These are phyloP conservation scores for Naganishia liquefaciens DNA, from an alignment of 1,284 basidiomycete genomes.

Conservation along the genomic window DNA sequence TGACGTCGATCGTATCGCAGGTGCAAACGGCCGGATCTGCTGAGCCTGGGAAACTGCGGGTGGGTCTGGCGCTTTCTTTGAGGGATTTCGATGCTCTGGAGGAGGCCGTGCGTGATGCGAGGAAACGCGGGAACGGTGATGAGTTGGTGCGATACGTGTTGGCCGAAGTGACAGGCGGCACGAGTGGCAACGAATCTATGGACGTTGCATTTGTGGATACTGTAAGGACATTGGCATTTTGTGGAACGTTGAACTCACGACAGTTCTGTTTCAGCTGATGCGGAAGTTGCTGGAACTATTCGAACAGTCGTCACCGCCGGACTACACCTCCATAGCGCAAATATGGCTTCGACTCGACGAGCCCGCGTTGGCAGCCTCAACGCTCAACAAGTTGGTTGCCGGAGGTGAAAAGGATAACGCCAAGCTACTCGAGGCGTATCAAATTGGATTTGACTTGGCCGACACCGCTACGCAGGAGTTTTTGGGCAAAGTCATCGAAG, in stretches of 20 bases:
- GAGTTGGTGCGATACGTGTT: slow-evolving; percentile 83
- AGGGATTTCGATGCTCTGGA: slow-evolving; percentile 67
- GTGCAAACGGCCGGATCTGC: slow-evolving; percentile 81
- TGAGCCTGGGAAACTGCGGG: slow-evolving; percentile 83
- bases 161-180: slow-evolving; percentile 74
- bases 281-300: slow-evolving; percentile 73
- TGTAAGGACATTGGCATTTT: slow-evolving; percentile 53
- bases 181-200: slow-evolving; percentile 50
- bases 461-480: slow-evolving; percentile 92
- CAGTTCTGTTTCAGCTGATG: slow-evolving; percentile 49
- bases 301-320: slow-evolving; percentile 59
- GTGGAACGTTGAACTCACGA: neutral
- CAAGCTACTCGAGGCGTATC: slow-evolving; percentile 77
- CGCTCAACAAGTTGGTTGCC: slow-evolving; percentile 45
- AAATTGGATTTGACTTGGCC: slow-evolving; percentile 89
- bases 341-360: slow-evolving; percentile 83
- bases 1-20: slow-evolving; percentile 79
- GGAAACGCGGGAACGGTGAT: slow-evolving; percentile 61
- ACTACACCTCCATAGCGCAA: slow-evolving; percentile 77
- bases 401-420: slow-evolving; percentile 55
- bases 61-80: slow-evolving; percentile 90
- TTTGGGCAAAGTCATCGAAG: slow-evolving; percentile 60
- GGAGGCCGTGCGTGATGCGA: slow-evolving; percentile 4
- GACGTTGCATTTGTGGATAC: slow-evolving; percentile 57
- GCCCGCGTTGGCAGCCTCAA: slow-evolving; percentile 55